Evolutionary conservation across 1,284 basidiomycete genomes (phyloP), one percentile per base, ranked within the genome.

Genomic region (Taiwanofungus camphoratus): DNA sequence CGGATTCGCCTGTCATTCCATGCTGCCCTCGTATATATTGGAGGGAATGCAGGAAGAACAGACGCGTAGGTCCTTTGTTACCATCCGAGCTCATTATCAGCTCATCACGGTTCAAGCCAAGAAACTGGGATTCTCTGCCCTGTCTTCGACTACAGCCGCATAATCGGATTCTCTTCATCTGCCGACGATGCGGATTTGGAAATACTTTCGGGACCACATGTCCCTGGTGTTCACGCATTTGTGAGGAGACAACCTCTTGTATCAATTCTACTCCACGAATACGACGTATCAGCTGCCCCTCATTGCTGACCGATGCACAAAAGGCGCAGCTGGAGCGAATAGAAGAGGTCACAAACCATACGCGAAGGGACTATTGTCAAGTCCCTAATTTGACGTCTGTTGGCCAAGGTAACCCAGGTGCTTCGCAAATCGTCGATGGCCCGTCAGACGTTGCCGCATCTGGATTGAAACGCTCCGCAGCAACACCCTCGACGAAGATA

Each of bases 141-240:
- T 63, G 64, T 29, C 63, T 77, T n/a, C 66, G 67, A 43, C 61
- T 78, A 18, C 50, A 61, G 12, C 73, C 69, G 19, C 57, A 56
- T 27, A 61, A 66, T 49, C 69, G 74, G 39, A 70, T 70, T 0
- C 55, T 74, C 29, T 80, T 74, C 54, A 66, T 66, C 15, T 81
- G 77, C 58, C 58, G 50, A 13, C 61, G 52, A 29, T 81, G 77
- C 52, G 69, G 71, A 5, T 78, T 75, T 48, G 56, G 67, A 21
- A 81, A 80, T 48, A 60, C 65, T 23, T 64, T 70, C 49, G 66
- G 76, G 42, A 67, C 69, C 18, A 60, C 78, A 44, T 80, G 78
- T 58, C 62, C 78, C 7, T 80, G 76, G 74, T 80, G 78, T 56
- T 57, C 66, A 48, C 69, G 73, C 67, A 62, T 66, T 13, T 76